These are phyloP conservation scores for Anisodus acutangulus DNA, from an alignment of 257 asterid species.

Conservation along the genomic window DNA sequence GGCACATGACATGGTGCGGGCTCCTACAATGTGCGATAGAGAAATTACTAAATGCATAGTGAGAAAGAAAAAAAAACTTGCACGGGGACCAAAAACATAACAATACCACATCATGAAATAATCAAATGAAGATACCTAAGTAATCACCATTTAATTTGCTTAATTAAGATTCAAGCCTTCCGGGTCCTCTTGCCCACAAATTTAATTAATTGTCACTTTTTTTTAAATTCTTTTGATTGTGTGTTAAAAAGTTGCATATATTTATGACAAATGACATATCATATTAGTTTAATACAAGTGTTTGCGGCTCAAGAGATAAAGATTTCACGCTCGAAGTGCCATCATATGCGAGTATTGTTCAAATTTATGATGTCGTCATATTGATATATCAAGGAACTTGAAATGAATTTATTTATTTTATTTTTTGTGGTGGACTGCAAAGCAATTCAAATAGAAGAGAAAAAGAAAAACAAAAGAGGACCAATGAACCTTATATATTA, in stretches of 20 bases:
- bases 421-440: slow-evolving; percentile 26
- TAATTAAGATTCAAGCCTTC: not conserved
- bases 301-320: not conserved
- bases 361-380: not conserved
- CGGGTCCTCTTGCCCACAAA: slow-evolving; percentile 3
- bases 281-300: not conserved
- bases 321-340: not conserved
- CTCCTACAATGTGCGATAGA: not conserved
- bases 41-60: not conserved
- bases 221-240: not conserved
- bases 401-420: not conserved
- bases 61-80: not conserved
- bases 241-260: not conserved
- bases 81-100: slow-evolving; percentile 24
- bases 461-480: slow-evolving; percentile 25
- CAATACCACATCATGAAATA: slow-evolving; percentile 1
- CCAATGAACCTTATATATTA: not conserved
- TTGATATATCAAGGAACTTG: not conserved
- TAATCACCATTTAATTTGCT: slow-evolving; percentile 1
- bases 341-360: not conserved
- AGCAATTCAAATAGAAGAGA: slow-evolving; percentile 16
- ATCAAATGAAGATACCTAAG: not conserved
- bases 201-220: not conserved
- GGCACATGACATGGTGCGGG: slow-evolving; percentile 15
- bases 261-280: not conserved